Base-by-base conservation (phyloP, 2,329 filamentous ascomycete species). In the Thelonectria olida region DNA sequence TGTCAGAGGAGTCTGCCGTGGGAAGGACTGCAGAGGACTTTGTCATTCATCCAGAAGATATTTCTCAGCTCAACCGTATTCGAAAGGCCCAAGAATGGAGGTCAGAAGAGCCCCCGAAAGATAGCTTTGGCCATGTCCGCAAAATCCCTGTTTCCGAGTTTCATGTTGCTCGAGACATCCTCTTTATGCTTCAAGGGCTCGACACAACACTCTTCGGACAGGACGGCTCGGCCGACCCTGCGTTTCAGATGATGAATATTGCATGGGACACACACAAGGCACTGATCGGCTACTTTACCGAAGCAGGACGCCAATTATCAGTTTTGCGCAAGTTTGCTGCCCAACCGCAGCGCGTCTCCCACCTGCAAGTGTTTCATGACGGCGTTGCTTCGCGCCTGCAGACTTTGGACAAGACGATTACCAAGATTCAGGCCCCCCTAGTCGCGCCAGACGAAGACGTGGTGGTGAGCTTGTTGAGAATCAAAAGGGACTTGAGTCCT, bases 141-240 rank as follows among this genome's bases (percentile, higher is more conserved):
- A 83, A 82, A 58, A 74, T 80, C 1, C 69, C 76, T 2, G 80
- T 95, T 6, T 86, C 90, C 0, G 94, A 97, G 73, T 80, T 91
- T 1, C 88, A 94, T 65, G 81, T 89, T 10, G 79, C 94, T 23
- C 87, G 93, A 48, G 93, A 98, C 54, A 86, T 88, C 0, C 80
- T 97, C 1, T 95, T 92, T 70, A 96, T 97, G 92, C 84, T 98
- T 0, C 86, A 88, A 54, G 94, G 94, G 1, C 79, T 96, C 4
- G 85, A 89, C 6, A 95, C 91, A 2, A 90, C 88, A 2, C 73
- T 97, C 1, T 97, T 94, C 69, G 79, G 78, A 57, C 20, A 67
- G 4, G 71, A 81, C 49, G 80, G 78, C 13, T 65, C 73, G 7
- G 79, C 80, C 0, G 73, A 77, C 2, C 69, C 77, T 4, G 69